Evolutionary conservation across 768 basidiomycete species (phyloP).

Genomic region (Pholiota conissans): DNA sequence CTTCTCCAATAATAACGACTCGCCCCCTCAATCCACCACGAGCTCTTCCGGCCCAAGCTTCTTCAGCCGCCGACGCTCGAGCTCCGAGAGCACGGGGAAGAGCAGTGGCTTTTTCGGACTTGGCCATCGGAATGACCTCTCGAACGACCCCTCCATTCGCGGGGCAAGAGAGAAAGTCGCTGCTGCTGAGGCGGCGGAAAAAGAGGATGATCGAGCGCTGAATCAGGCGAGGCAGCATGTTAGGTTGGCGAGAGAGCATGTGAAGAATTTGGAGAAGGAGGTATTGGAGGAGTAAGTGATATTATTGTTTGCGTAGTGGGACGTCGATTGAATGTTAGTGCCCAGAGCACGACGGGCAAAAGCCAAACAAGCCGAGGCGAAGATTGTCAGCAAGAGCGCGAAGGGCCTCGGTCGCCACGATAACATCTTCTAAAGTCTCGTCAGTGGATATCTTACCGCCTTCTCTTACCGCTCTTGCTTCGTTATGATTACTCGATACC

Average conservation of each 20-base stretch:
- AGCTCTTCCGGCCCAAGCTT: conserved; percentile 18
- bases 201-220: conserved; percentile 51
- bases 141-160: conserved; percentile 45
- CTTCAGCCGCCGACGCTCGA: conserved; percentile 23
- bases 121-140: conserved; percentile 19
- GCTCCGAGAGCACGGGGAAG: conserved; percentile 12
- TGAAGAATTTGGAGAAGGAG: conserved; percentile 49
- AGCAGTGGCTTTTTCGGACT: conserved; percentile 27
- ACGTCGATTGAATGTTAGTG: neutral
- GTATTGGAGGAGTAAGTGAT: conserved; percentile 51
- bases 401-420: conserved; percentile 47
- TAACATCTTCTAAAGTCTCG: neutral
- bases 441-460: neutral
- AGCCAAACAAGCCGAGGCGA: conserved; percentile 52
- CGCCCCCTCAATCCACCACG: conserved; percentile 19
- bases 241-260: conserved; percentile 47
- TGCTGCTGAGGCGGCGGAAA: conserved; percentile 51
- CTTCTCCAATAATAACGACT: conserved; percentile 24
- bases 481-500: neutral
- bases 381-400: conserved; percentile 48
- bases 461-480: neutral
- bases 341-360: conserved; percentile 51
- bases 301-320: neutral
- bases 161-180: conserved; percentile 50
- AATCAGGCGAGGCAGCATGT: conserved; percentile 44